These are phyloP conservation scores for Fusarium floridanum DNA, from an alignment of 2,329 filamentous ascomycete genomes.

Conservation along the genomic window DNA sequence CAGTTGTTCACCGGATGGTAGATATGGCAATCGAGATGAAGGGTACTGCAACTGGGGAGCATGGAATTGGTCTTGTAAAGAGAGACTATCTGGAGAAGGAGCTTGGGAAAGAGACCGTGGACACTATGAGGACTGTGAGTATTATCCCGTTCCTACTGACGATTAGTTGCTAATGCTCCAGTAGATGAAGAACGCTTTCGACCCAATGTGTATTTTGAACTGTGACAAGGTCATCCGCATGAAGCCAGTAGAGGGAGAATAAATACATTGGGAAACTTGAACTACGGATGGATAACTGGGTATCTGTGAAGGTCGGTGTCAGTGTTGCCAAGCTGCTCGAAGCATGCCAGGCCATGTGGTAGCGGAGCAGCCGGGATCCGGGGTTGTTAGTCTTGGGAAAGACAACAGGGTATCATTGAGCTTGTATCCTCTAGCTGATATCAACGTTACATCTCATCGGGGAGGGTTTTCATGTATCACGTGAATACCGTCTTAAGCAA, in stretches of 20 bases:
- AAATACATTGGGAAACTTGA: background rate
- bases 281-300: background rate
- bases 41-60: conserved; percentile 76
- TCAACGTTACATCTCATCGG: background rate
- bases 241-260: background rate
- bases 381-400: background rate
- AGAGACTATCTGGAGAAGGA: conserved; percentile 67
- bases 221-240: conserved; percentile 50
- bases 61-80: conserved; percentile 73
- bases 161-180: background rate
- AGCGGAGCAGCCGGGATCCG: background rate
- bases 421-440: background rate
- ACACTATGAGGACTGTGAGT: conserved; percentile 62
- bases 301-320: too few relatives aligned
- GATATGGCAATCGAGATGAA: conserved; percentile 75
- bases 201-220: conserved; percentile 64
- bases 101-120: conserved; percentile 65
- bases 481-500: background rate
- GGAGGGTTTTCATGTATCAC: background rate
- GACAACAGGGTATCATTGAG: background rate
- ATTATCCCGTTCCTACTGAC: background rate
- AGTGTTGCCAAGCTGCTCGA: too few relatives aligned
- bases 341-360: background rate
- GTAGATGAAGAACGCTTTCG: conserved; percentile 70
- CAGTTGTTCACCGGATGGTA: conserved; percentile 74